Percentiles rank a stretch among this genome's conserved stretches.
These are phyloP conservation scores for Leucoagaricus sp. DNA, from an alignment of 1,284 basidiomycete species.

Conservation along the genomic window DNA sequence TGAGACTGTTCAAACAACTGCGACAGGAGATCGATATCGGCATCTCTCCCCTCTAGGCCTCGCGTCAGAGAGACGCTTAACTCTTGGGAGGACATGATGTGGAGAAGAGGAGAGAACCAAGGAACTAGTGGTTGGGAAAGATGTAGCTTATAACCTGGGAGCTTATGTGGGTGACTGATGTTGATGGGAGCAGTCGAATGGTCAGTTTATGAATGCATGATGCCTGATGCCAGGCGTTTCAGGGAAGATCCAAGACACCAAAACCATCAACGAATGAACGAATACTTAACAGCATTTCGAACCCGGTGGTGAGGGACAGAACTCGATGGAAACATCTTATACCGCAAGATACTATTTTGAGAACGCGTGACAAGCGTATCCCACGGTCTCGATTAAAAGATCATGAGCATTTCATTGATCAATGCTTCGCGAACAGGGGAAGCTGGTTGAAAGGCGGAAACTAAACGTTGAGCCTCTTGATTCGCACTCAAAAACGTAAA, in stretches of 20 bases:
- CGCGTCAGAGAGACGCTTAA: conserved; percentile 14
- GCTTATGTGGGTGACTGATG: conserved; percentile 7
- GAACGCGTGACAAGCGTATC: neutral
- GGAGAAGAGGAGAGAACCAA: neutral
- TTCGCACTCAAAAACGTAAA: neutral
- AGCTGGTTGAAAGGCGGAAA: neutral
- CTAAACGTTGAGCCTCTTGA: neutral
- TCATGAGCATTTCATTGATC: neutral
- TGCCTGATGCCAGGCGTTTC: neutral
- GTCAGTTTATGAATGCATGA: neutral
- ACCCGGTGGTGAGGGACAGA: neutral
- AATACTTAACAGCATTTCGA: conserved; percentile 11
- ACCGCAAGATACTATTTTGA: neutral
- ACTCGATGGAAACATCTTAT: neutral
- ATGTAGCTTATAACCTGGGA: neutral
- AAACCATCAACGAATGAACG: neutral
- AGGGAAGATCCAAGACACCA: neutral
- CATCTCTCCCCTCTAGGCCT: conserved; percentile 39
- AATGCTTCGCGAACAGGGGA: neutral
- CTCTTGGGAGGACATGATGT: conserved; percentile 3
- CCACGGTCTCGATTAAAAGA: neutral
- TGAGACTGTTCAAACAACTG: conserved; percentile 41
- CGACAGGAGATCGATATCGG: conserved; percentile 32
- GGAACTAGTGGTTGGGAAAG: neutral
- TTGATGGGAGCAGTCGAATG: neutral